Percentiles rank a stretch among this genome's conserved stretches.
Conservation (phyloP, 371 early-diverging fungal species). For the Thermomucor indicae-seudaticae region DNA sequence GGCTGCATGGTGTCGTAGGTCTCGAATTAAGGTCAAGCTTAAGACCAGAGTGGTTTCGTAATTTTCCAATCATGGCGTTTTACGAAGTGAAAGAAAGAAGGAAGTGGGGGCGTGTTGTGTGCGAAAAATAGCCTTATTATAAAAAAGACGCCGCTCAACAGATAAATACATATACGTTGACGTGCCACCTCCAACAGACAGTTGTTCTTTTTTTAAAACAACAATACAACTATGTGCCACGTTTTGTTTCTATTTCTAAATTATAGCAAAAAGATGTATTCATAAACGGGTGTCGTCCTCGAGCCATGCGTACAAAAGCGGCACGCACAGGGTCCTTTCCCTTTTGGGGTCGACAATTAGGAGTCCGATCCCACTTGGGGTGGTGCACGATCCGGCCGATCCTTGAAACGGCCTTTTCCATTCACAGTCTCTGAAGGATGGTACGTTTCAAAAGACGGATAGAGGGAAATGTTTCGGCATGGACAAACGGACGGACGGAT, state of each 20-base stretch:
- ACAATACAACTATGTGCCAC: no score
- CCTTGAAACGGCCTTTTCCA: conserved; percentile 1
- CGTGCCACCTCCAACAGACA: no score
- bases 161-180: no score
- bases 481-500: not conserved
- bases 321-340: no score
- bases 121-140: not conserved
- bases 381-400: not conserved
- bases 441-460: not conserved
- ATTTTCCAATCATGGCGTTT: conserved; percentile 22
- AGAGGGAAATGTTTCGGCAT: not conserved
- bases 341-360: no score
- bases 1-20: conserved; percentile 13
- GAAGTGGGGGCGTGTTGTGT: not conserved
- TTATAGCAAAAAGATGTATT: no score
- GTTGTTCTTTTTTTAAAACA: no score
- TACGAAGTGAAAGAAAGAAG: conserved; percentile 24
- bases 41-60: conserved; percentile 28
- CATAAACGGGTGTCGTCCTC: no score
- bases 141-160: no score
- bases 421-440: conserved; percentile 1
- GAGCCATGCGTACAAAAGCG: no score
- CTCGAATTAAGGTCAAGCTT: conserved; percentile 25
- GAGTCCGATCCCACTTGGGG: not conserved
- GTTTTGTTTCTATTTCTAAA: no score